Base-by-base conservation (phyloP, 2,329 filamentous ascomycete species). In the Phoma sp. region DNA sequence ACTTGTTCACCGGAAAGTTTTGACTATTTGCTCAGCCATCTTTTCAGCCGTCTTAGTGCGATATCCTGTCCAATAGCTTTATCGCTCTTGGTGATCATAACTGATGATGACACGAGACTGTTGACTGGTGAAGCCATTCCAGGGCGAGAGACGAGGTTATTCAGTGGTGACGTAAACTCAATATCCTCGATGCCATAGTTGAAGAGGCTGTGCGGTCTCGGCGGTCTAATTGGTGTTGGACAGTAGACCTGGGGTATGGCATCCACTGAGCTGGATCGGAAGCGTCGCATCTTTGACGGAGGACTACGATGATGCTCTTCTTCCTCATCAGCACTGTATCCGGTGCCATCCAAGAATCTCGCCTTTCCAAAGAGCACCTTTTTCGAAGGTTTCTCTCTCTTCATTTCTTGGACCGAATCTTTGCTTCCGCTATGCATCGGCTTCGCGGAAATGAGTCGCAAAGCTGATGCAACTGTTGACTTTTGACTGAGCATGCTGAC, bases 171-270 rank as follows among this genome's bases (percentile, higher is more conserved):
- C 5, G 50, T 13, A 9, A 47, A 47, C 9, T 52, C 50, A 7
- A 52, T 47, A 5, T 43, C 22, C 11, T 52, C 50, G n/a, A 47
- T 33, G 8, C 50, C 50, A 22, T 47, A 45, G 18, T 25, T 13
- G 32, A 52, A 30, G 4, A 47, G 30, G 7, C 25, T 37, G 24
- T 18, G n/a, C 5, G 29, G 14, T 11, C n/a, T 27, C 10, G 11
- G 1, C 13, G 36, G 42, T 23, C 24, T 36, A 10, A 24, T 41
- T 7, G 36, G 36, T 5, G 4, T 46, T 4, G 41, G 36, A 23
- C 35, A 27, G 18, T 42, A 14, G 2, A 46, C 7, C 10, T 18
- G 9, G 1, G 18, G 11, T 3, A 18, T 4, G 11, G 11, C n/a
- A 7, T 44, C 24, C 14, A 25, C 14, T 6, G 43, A 52, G 11